Percentiles rank a stretch among this genome's conserved stretches.
Conservation (phyloP, 306 rosid species). For the Cercis canadensis region DNA sequence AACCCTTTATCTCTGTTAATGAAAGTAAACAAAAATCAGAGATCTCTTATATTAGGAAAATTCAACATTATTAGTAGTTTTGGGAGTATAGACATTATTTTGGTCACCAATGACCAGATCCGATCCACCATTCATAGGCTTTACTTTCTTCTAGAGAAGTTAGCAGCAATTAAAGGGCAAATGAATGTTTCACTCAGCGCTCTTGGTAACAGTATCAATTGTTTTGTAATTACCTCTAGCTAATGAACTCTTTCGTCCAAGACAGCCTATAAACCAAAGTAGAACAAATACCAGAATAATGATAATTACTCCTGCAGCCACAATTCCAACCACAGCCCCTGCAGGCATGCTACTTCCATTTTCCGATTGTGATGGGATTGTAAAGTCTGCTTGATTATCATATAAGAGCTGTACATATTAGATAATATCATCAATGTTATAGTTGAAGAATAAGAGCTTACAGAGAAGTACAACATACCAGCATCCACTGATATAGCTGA, state of each 20-base stretch:
- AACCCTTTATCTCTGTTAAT: conserved; percentile 41
- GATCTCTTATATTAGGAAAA: too few species aligned
- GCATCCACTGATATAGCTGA: not conserved
- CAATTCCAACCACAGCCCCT: conserved; percentile 41
- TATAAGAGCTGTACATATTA: not conserved
- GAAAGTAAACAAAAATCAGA: not conserved
- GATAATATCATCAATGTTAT: not conserved
- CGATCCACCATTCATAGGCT: not conserved
- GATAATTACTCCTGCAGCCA: conserved; percentile 31
- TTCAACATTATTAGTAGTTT: too few species aligned
- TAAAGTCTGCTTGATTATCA: conserved; percentile 1
- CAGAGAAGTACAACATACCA: not conserved
- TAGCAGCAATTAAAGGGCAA: too few species aligned
- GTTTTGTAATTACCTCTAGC: conserved; percentile 26
- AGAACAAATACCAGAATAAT: not conserved
- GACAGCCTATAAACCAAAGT: conserved; percentile 29
- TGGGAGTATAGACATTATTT: too few species aligned
- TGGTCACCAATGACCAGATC: not conserved
- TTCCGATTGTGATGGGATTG: conserved; percentile 1
- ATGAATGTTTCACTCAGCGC: not conserved
- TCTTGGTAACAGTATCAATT: not conserved
- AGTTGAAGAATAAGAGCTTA: not conserved
- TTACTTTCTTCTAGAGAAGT: not conserved
- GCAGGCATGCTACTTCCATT: not conserved
- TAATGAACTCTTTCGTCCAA: conserved; percentile 14